phyloP scores from a whole-genome alignment of 495 filamentous ascomycete species.

The Penicillium riverlandense region DNA sequence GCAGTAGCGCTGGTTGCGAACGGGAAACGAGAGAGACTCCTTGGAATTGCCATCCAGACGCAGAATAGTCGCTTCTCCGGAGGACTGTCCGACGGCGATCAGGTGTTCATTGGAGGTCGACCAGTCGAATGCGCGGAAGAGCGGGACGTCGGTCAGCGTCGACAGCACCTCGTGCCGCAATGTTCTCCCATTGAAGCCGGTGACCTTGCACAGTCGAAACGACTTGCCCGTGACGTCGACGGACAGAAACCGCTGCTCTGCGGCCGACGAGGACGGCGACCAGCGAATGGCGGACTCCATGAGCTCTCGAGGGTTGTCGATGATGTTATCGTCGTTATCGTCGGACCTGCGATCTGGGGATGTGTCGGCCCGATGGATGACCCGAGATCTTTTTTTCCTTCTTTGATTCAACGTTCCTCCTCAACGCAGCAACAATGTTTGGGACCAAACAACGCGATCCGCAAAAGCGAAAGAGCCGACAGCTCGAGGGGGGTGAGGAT shows the following conservation, averaged over 20 bases:
- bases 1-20: constrained; percentile 81
- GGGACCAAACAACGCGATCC: constrained; percentile 6
- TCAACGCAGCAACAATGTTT: no score
- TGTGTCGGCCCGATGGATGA: constrained; percentile 17
- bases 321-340: constrained; percentile 12
- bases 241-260: constrained; percentile 65
- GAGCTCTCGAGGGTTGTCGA: constrained; percentile 1
- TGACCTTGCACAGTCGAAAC: constrained; percentile 72
- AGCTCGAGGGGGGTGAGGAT: constrained; percentile 12
- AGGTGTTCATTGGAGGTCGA: constrained; percentile 70
- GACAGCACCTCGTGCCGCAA: constrained; percentile 63
- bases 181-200: constrained; percentile 45
- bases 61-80: constrained; percentile 77
- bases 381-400: constrained; percentile 15
- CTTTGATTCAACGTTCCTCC: constrained; percentile 6
- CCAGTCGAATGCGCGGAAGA: constrained; percentile 92
- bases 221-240: constrained; percentile 76
- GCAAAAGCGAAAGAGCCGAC: constrained; percentile 27
- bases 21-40: constrained; percentile 60
- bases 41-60: constrained; percentile 61
- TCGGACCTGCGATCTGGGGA: constrained; percentile 14
- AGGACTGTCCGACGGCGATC: constrained; percentile 76
- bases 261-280: constrained; percentile 71
- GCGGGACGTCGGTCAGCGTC: constrained; percentile 73
- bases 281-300: constrained; percentile 77